A percentile compares a stretch with the other conserved stretches of the same genome.
Conservation (phyloP, 129 eudicot species). For the Lactuca saligna region DNA sequence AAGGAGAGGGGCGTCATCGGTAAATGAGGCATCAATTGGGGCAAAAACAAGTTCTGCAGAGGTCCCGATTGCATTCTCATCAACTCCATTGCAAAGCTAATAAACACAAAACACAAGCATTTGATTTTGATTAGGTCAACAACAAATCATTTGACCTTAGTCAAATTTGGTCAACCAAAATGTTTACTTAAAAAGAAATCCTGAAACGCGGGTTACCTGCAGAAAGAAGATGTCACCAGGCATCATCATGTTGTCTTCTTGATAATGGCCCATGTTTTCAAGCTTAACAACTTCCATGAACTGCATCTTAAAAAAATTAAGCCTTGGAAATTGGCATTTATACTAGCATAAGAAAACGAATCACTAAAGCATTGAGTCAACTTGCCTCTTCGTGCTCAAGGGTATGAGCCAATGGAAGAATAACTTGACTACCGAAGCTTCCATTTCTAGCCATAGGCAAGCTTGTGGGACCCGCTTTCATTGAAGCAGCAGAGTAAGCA, state of each 20-base stretch:
- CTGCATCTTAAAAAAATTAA: conserved; percentile 30
- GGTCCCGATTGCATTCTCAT: conserved; percentile 68
- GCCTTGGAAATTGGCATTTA: neutral
- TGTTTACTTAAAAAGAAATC: neutral
- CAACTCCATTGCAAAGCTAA: conserved; percentile 70
- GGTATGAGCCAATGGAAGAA: conserved; percentile 88
- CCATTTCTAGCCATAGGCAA: conserved; percentile 54
- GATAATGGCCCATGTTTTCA: conserved; percentile 62
- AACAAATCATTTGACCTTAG: neutral
- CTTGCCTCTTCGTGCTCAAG: conserved; percentile 81
- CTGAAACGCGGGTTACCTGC: conserved; percentile 46
- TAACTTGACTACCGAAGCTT: conserved; percentile 70
- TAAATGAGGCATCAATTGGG: conserved; percentile 73
- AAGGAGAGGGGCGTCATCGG: conserved; percentile 77
- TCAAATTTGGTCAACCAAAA: neutral
- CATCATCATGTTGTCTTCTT: conserved; percentile 66
- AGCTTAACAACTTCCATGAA: conserved; percentile 81
- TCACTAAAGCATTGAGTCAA: neutral
- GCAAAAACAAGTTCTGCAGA: conserved; percentile 72
- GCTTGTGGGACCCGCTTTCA: conserved; percentile 65
- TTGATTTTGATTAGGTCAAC: neutral
- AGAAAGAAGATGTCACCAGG: conserved; percentile 78
- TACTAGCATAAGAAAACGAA: neutral
- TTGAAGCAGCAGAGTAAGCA: conserved; percentile 74
- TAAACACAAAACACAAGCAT: neutral